Base-by-base conservation (phyloP, 352 stramenopile species). In the Pythium scleroteichum region DNA sequence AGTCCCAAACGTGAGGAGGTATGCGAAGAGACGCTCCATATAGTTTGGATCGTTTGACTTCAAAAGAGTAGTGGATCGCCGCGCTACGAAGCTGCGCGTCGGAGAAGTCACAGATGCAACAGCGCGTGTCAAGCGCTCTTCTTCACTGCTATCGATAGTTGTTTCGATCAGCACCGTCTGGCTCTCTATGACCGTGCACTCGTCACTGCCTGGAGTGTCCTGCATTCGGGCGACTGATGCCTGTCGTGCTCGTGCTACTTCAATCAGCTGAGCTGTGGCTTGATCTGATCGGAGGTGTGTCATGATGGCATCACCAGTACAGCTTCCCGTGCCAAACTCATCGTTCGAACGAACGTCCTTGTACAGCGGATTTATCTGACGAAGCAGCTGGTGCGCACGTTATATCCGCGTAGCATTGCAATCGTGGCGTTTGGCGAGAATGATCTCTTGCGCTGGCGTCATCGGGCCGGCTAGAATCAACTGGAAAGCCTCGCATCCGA, bases 401-500 rank as follows among this genome's bases (percentile, higher is more conserved):
- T n/a, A 12, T 2, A 70, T 14, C 12, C 66, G 41, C 4, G 48
- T 42, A 5, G 32, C 53, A 47, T 48, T 64, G 45, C 66, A 70
- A 32, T 73, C 66, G 24, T 68, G 53, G 3, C 41, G 61, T 26
- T 68, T 69, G 0, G 66, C 53, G 1, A 73, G 2, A 0, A 56
- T 8, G 12, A 65, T 16, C 27, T 70, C 57, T 53, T 73, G 62
- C 0, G 19, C n/a, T 8, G 20, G 19, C 17, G 66, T 70, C 35
- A 73, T 62, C n/a, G 66, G 66, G 12, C 66, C 66, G 1, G 66
- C 61, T 0, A 73, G 52, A 22, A 73, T 62, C 7, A 73, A 27
- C 16, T 70, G 56, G 39, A 73, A 73, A 35, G 65, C 38, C 1
- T 62, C 54, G 12, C n/a, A 44, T 17, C n/a, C 8, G 0, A 59